Conservation (phyloP, 768 basidiomycete species). For the Trametes gibbosa region DNA sequence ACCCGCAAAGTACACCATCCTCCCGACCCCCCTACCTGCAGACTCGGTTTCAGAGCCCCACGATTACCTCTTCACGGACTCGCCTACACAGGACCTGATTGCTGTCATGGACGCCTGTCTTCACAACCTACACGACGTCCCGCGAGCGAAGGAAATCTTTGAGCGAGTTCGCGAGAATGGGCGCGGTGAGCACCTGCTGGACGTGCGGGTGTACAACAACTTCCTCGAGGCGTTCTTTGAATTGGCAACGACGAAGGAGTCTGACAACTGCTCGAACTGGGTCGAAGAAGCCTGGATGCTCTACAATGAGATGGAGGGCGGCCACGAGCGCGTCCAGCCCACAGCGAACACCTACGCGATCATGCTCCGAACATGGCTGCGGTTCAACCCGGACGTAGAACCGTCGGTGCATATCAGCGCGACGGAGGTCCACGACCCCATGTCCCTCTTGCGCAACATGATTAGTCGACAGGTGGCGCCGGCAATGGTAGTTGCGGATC, state of each 20-base stretch:
- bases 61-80: constrained; percentile 60
- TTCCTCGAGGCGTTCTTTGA: constrained; percentile 64
- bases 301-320: constrained; percentile 54
- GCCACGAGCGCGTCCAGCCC: constrained; percentile 46
- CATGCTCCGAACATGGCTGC: constrained; percentile 58
- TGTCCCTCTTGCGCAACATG: constrained; percentile 32
- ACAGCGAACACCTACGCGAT: constrained; percentile 62
- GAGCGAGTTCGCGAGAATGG: constrained; percentile 48
- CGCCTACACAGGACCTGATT: constrained; percentile 63
- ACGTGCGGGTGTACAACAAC: constrained; percentile 54
- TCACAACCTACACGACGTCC: constrained; percentile 69
- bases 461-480: constrained; percentile 49
- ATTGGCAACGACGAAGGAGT: constrained; percentile 51
- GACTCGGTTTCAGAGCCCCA: constrained; percentile 40
- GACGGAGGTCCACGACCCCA: constrained; percentile 22
- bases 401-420: constrained; percentile 7
- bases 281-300: constrained; percentile 58
- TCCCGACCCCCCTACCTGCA: constrained; percentile 65
- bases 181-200: constrained; percentile 45
- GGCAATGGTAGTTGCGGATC: constrained; percentile 54
- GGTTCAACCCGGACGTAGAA: constrained; percentile 38
- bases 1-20: constrained; percentile 49
- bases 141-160: constrained; percentile 74
- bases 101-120: constrained; percentile 85
- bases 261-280: constrained; percentile 50